Evolutionary conservation across 176 grass and related monocot species (phyloP), one percentile per base, ranked within the genome.

Genomic region (Aegilops umbellulata): DNA sequence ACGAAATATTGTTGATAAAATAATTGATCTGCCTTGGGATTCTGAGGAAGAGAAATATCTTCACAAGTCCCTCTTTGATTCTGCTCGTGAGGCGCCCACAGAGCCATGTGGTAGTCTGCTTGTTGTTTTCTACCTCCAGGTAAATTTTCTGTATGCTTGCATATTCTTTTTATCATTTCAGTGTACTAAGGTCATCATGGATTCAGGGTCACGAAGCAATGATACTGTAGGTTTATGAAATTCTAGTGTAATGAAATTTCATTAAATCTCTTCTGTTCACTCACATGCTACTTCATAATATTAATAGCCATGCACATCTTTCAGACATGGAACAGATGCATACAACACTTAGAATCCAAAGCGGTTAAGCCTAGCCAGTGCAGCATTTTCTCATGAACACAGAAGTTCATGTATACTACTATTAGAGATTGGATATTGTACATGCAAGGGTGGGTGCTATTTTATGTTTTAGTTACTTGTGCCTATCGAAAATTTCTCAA

Each of bases 81-180:
- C 63, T 84, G 89, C 93, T 80, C 60, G 76, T 91, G 89, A 95
- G 85, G 90, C 55, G 55, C 90, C 92, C 61, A 88, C 67, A 76
- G 78, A 73, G 80, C 83, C 83, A 82, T 89, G 77, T 77, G 93
- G 96, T 80, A 98, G 91, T 78, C 88, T 98, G 67, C 87, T 98
- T 84, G 92, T 95, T 35, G 93, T 98, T 72, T 98, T 94, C 82
- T 98, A 98, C 65, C 93, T 98, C 66, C 93, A 93, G 96, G 96
- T 95, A 89, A 89, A 74, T 63, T 86, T 46, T 88, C 39, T 77
- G 9, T 69, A 47, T 89, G 77, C 42, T 46, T 72, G 5, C 22
- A 58, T 22, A 31, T 57, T 65, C 64, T 38, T 64, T 23, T 78
- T 36, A 10, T 60, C 9, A 31, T 88, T 79, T 47, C 5, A 27